Evolutionary conservation across 805 yeast species (phyloP), one percentile per base, ranked within the genome.

Genomic region (Candida tibetensis): DNA sequence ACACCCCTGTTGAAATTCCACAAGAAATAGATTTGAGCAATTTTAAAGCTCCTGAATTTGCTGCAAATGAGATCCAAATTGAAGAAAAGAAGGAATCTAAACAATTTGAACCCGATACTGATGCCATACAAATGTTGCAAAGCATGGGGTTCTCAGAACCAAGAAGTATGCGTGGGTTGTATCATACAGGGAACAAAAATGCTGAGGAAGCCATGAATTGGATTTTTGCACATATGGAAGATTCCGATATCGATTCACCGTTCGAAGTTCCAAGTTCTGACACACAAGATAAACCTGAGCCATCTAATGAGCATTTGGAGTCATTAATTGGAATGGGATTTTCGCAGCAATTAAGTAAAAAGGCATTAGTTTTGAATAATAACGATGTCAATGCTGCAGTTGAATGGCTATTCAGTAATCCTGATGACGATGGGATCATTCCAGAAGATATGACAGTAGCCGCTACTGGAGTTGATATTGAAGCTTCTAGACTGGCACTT

Each of bases 201-300:
- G 60, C 64, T 0, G 97, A 91, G 46, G 71, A 72, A 4, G 96
- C 97, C 0, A 81, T 85, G 85, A 85, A 87, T 49, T 87, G 97
- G 95, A 57, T 93, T 4, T 82, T 93, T 53, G 84, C 75, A 15
- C 95, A 90, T 53, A 78, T 88, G 82, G 97, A 90, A 17, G 96
- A 87, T 57, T 56, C 81, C 1, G 84, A 77, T 51, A 74, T 90
- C 30, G 95, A 90, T 56, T 78, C 63, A 5, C 83, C 86, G 1
- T 69, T 84, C 17, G 61, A 47, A 3, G 37, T 42, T 3, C 29
- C 45, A 10, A n/a, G 33, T 2, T 40, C 42, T n/a, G 51, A 52
- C 7, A 53, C 66, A 3, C 61, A 60, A 13, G 52, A 18, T 3
- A 18, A 42, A 2, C 19, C 40, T 6, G 16, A 40, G 1, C 59